Evolutionary conservation across 345 rosid species (phyloP).

Genomic region (Brassica incana): DNA sequence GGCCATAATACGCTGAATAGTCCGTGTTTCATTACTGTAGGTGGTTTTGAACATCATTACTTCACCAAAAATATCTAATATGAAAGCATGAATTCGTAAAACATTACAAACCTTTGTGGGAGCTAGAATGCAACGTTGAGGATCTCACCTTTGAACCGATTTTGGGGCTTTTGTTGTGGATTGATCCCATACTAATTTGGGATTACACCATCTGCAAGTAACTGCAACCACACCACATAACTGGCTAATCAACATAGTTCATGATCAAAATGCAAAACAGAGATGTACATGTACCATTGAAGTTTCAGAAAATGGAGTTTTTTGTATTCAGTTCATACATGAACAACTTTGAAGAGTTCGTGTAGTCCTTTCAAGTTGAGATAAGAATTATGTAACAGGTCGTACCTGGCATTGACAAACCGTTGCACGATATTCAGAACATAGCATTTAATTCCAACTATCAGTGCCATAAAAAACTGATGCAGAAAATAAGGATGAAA

Average conservation of each 20-base stretch:
- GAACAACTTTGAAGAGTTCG: constrained; percentile 91
- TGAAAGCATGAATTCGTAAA: too few relatives aligned
- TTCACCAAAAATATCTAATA: too few relatives aligned
- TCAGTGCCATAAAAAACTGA: constrained; percentile 24
- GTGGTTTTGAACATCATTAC: too few relatives aligned
- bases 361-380: constrained; percentile 82
- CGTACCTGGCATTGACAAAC: constrained; percentile 57
- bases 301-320: constrained; percentile 3
- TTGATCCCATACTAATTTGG: constrained; percentile 98
- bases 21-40: too few relatives aligned
- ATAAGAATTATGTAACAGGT: constrained; percentile 94
- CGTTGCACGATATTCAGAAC: constrained; percentile 13
- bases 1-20: too few relatives aligned
- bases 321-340: constrained; percentile 49
- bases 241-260: constrained; percentile 6
- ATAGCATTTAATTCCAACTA: constrained; percentile 42
- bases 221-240: constrained; percentile 54
- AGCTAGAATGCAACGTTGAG: constrained; percentile 9
- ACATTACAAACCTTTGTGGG: background rate
- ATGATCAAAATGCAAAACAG: constrained; percentile 4
- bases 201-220: constrained; percentile 97
- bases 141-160: constrained; percentile 86
- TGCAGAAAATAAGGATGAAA: background rate
- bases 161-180: constrained; percentile 90
- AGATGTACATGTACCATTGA: constrained; percentile 7